Evolutionary conservation across 2,329 filamentous ascomycete species (phyloP), one percentile per base, ranked within the genome.

Genomic region (Alternaria gaisen): DNA sequence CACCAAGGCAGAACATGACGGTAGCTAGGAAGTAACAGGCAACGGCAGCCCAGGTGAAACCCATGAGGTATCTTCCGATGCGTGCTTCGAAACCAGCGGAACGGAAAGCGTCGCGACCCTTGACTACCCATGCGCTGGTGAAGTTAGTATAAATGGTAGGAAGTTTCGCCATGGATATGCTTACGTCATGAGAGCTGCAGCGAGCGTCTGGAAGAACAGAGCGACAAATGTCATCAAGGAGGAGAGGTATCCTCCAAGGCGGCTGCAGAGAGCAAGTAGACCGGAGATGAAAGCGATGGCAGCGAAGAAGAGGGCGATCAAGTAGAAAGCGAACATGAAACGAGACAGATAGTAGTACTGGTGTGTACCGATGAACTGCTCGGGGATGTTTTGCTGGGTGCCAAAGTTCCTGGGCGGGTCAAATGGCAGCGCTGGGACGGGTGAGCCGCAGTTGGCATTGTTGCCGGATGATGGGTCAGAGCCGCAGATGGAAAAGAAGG

Each of bases 301-400:
- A 64, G 87, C 87, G 78, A 97, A 95, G 83, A 97, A 88, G 38
- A 97, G 86, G 18, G 89, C 88, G 67, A 98, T 90, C 58, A 98
- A 83, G 82, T 91, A 91, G 80, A 97, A 95, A 38, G 94, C 92
- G 87, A 94, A 98, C 79, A 92, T 91, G 83, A 97, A 97, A 41
- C 94, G 88, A 82, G 93, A 96, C 75, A 95, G 85, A 80, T 93
- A 92, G 82, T 86, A 98, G 83, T 89, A 97, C 64, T 83, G 87
- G 68, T 88, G 83, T 10, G 82, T 80, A 38, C 83, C 83, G 54
- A 87, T 75, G 65, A 91, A 88, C 32, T 79, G 71, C 32, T 74
- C 47, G 2, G 88, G 88, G 2, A 90, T 79, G 60, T 85, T 85
- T 1, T 72, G 65, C 3, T 78, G 79, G 20, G 85, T 88, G 69